Conservation (phyloP, 768 basidiomycete species). For the Rhodotorula graminis region DNA sequence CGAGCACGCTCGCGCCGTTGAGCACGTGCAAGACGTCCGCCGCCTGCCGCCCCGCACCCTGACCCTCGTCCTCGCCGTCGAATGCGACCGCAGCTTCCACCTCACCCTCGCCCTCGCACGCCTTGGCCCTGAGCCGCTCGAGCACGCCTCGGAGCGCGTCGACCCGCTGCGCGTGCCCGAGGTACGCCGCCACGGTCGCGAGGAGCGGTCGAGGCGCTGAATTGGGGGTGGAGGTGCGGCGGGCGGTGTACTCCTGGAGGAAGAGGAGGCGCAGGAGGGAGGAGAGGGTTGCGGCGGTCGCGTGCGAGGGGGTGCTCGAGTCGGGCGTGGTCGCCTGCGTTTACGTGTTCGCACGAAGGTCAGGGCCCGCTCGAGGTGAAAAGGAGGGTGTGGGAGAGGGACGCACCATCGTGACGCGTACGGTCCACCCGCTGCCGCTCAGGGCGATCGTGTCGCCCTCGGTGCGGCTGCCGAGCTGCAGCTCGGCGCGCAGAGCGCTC, state of each 20-base stretch:
- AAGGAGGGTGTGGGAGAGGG: not conserved
- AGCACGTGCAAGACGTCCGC: slow-evolving; percentile 9
- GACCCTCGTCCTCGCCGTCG: not conserved
- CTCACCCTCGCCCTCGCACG: not conserved
- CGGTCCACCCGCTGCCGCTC: slow-evolving; percentile 4
- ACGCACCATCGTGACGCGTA: slow-evolving; percentile 11
- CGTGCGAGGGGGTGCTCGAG: not conserved
- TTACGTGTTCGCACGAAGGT: no score
- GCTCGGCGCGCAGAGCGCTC: not conserved
- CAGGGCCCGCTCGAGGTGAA: no score
- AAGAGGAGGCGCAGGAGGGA: slow-evolving; percentile 32
- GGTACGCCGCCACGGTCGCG: slow-evolving; percentile 9
- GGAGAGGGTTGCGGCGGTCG: not conserved
- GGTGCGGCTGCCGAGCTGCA: slow-evolving; percentile 8
- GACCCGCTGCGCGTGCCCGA: slow-evolving; percentile 19
- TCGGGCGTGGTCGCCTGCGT: not conserved
- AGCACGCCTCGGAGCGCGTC: not conserved
- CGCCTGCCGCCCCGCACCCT: no score
- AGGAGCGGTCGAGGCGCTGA: slow-evolving; percentile 2
- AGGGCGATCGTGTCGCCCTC: slow-evolving; percentile 16
- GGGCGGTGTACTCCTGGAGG: slow-evolving; percentile 23
- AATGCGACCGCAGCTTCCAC: not conserved
- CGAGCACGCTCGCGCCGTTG: slow-evolving; percentile 15
- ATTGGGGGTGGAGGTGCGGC: not conserved
- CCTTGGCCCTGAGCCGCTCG: not conserved